Evolutionary conservation across 106 monocot species (phyloP).

Genomic region (Cymbidium sinense): DNA sequence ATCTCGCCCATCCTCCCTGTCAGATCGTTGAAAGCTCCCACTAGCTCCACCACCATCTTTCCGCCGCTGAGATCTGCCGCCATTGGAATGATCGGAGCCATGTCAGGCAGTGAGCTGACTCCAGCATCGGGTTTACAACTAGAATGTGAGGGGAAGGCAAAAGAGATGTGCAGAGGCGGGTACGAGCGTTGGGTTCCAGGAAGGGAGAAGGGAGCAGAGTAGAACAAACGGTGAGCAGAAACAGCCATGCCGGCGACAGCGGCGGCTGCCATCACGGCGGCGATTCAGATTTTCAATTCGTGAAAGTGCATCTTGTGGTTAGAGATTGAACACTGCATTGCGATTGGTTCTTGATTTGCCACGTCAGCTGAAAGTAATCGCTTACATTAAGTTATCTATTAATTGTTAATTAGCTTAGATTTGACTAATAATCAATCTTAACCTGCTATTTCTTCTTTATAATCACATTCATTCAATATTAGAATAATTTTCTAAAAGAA

Average conservation of each 20-base stretch:
- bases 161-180: neutral
- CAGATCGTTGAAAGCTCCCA: conserved; percentile 73
- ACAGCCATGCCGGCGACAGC: neutral
- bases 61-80: neutral
- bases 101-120: neutral
- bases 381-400: too few species aligned
- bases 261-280: neutral
- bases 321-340: too few species aligned
- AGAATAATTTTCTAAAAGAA: too few species aligned
- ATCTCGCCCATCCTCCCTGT: conserved; percentile 69
- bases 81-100: neutral
- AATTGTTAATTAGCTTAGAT: too few species aligned
- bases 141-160: neutral
- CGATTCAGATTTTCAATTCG: too few species aligned
- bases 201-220: neutral
- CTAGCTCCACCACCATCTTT: conserved; percentile 53
- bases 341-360: too few species aligned
- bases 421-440: too few species aligned
- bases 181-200: neutral
- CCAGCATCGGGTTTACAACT: neutral
- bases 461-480: too few species aligned
- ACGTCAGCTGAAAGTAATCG: too few species aligned
- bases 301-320: too few species aligned
- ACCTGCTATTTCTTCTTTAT: too few species aligned
- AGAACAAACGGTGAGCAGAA: neutral